phyloP scores from a whole-genome alignment of 345 rosid species.

The Adansonia digitata region DNA sequence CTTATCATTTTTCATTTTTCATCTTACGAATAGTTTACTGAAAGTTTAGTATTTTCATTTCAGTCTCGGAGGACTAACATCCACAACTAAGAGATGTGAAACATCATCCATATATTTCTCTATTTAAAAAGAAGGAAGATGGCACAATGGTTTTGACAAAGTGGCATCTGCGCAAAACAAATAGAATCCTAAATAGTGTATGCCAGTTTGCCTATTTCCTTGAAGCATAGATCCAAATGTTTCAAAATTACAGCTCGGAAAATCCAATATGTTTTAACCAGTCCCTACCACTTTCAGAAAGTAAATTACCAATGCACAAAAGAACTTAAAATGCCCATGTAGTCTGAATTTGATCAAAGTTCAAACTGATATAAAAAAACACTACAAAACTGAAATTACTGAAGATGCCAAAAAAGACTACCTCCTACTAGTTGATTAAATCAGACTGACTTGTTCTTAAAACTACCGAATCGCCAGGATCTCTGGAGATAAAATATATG shows the following conservation, averaged over 20 bases:
- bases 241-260: neutral
- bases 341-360: conserved; percentile 1
- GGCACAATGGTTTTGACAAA: neutral
- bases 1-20: neutral
- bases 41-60: neutral
- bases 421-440: neutral
- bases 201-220: neutral
- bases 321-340: neutral
- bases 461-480: conserved; percentile 8
- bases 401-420: neutral
- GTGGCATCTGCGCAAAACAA: neutral
- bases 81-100: neutral
- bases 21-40: neutral
- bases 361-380: neutral
- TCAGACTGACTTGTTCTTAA: neutral
- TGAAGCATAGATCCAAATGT: neutral
- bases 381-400: neutral
- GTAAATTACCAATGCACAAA: neutral
- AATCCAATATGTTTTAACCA: neutral
- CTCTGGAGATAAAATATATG: neutral
- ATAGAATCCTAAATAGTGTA: neutral
- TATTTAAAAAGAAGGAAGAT: neutral
- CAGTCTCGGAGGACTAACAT: neutral
- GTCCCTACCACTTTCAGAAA: neutral
- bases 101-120: neutral